phyloP scores from a whole-genome alignment of 2,329 filamentous ascomycete genomes.

The Aspergillus spinulosporus region DNA sequence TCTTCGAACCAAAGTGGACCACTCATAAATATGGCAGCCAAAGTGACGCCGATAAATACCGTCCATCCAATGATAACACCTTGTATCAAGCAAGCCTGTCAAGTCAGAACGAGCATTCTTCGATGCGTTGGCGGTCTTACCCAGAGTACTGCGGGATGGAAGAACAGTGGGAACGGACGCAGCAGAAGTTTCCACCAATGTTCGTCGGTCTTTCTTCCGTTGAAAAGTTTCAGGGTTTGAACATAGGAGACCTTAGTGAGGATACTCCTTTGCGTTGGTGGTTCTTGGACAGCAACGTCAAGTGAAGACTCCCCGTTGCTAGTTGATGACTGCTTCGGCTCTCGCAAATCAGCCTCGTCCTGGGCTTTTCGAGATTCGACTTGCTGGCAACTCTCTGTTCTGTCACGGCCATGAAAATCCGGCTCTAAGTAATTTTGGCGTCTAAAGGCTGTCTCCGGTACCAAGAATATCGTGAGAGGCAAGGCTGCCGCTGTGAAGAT shows the following conservation, averaged over 20 bases:
- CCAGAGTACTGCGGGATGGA: slow-evolving; percentile 86
- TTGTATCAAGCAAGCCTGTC: slow-evolving; percentile 68
- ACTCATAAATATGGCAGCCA: slow-evolving; percentile 78
- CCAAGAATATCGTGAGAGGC: slow-evolving; percentile 71
- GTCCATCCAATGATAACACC: slow-evolving; percentile 96
- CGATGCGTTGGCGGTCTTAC: slow-evolving; percentile 43
- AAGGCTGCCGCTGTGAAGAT: slow-evolving; percentile 76
- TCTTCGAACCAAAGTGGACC: slow-evolving; percentile 80
- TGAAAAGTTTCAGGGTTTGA: slow-evolving; percentile 68
- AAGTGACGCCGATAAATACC: slow-evolving; percentile 81
- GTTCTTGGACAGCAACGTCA: slow-evolving; percentile 7
- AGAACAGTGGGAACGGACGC: slow-evolving; percentile 77
- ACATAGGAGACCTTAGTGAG: slow-evolving; percentile 58
- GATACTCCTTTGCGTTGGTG: slow-evolving; percentile 7
- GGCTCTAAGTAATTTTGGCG: slow-evolving; percentile 68
- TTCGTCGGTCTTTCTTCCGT: slow-evolving; percentile 78
- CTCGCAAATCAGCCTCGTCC: slow-evolving; percentile 4
- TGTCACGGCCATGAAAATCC: slow-evolving; percentile 55
- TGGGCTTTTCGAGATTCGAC: slow-evolving; percentile 7
- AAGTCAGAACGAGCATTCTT: slow-evolving; percentile 14
- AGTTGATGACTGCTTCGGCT: slow-evolving; percentile 12
- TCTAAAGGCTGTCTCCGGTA: slow-evolving; percentile 79
- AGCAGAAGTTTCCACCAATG: slow-evolving; percentile 64
- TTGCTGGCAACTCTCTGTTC: slow-evolving; percentile 17
- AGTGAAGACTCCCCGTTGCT: slow-evolving; percentile 1